Percentiles rank a stretch among this genome's conserved stretches.
These are phyloP conservation scores for Gossypium sturtianum DNA, from an alignment of 345 rosid genomes.

Conservation along the genomic window DNA sequence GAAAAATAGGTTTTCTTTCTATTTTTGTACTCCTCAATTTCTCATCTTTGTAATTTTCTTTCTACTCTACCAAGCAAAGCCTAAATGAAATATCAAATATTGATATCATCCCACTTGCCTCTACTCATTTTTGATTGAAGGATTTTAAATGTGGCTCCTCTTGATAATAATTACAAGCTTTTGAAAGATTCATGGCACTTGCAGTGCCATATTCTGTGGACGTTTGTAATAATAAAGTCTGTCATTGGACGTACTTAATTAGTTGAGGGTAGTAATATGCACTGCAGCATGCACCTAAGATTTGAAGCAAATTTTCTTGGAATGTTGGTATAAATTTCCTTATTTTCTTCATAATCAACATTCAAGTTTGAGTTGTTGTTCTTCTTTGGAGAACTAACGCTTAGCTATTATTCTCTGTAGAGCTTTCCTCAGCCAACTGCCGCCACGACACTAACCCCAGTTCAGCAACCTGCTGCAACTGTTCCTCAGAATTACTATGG, in stretches of 20 bases:
- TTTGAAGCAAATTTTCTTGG: neutral
- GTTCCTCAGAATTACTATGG: constrained; percentile 64
- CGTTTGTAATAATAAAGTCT: neutral
- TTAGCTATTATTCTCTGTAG: constrained; percentile 14
- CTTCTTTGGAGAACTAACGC: no score
- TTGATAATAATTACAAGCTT: neutral
- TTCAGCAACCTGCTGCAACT: constrained; percentile 49
- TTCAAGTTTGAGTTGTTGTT: constrained; percentile 13
- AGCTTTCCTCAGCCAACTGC: constrained; percentile 52
- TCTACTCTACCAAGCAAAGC: no score
- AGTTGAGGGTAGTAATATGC: neutral
- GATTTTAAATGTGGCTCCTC: neutral
- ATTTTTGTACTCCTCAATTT: no score
- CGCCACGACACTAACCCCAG: constrained; percentile 36
- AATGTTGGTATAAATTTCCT: no score
- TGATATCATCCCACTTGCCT: neutral
- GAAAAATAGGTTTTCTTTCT: no score
- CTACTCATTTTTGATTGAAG: neutral
- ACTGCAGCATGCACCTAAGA: neutral
- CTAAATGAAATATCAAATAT: neutral
- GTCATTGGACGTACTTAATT: neutral
- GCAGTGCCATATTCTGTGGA: neutral
- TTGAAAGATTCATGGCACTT: neutral
- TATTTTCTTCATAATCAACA: neutral
- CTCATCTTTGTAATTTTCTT: no score